Evolutionary conservation across 2,329 filamentous ascomycete genomes (phyloP).

Genomic region (Teratosphaeriaceae sp.): DNA sequence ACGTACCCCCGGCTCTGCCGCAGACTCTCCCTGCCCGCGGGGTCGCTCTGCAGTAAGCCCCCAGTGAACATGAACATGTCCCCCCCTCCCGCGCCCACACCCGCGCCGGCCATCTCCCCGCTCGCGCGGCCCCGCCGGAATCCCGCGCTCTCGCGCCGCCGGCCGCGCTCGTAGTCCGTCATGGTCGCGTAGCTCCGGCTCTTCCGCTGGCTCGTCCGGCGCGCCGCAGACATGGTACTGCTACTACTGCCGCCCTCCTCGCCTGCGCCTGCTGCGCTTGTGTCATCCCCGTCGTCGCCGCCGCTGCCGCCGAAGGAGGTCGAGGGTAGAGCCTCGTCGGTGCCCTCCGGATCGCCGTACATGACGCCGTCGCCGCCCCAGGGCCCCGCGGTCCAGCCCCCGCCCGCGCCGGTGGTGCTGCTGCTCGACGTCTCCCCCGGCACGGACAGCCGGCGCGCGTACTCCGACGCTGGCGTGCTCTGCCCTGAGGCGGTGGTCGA

Average conservation of each 20-base stretch:
- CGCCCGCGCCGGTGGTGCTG: conserved; percentile 2
- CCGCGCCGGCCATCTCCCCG: conserved; percentile 4
- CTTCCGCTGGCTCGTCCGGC: conserved; percentile 26
- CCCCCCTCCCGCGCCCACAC: conserved; percentile 53
- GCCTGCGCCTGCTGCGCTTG: too few species aligned
- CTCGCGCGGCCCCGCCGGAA: conserved; percentile 26
- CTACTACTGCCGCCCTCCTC: not conserved
- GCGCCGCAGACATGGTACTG: conserved; percentile 8
- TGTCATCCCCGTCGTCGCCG: conserved; percentile 6
- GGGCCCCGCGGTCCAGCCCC: conserved; percentile 48
- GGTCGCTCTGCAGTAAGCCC: conserved; percentile 20
- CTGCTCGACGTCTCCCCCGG: conserved; percentile 29
- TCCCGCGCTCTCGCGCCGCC: conserved; percentile 50
- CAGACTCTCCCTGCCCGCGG: conserved; percentile 24
- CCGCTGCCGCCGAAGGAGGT: conserved; percentile 28
- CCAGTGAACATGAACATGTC: conserved; percentile 29
- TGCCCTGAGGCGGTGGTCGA: conserved; percentile 72
- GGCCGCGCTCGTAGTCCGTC: conserved; percentile 60
- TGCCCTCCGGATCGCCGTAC: conserved; percentile 17
- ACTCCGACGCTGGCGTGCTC: conserved; percentile 79
- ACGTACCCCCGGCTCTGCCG: conserved; percentile 24
- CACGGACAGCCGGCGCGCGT: conserved; percentile 77
- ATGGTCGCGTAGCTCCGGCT: conserved; percentile 78
- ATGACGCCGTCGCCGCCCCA: conserved; percentile 33
- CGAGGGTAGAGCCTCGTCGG: conserved; percentile 23